Conservation (phyloP, 2,329 filamentous ascomycete genomes). For the Claviceps paspali region DNA sequence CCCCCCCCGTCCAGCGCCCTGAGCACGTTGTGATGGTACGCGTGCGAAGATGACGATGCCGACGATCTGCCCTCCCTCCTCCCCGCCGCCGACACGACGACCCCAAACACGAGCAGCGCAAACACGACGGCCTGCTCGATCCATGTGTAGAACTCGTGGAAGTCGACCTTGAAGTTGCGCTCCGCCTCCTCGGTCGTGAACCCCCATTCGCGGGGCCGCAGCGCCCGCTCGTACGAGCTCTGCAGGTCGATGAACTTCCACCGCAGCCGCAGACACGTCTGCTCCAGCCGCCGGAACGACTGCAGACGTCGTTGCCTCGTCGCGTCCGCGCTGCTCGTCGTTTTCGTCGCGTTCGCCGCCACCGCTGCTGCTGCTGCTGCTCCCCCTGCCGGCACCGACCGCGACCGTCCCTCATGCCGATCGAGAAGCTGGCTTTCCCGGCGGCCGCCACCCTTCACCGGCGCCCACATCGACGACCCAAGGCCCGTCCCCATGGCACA, state of each 20-base stretch:
- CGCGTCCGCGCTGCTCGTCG: too few relatives aligned
- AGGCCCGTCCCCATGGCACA: too few relatives aligned
- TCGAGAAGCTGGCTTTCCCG: too few relatives aligned
- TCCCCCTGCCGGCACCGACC: too few relatives aligned
- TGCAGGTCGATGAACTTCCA: conserved; percentile 50
- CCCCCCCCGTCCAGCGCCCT: conserved; percentile 39
- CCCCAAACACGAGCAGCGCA: conserved; percentile 47
- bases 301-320: too few relatives aligned
- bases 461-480: too few relatives aligned
- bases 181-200: conserved; percentile 33
- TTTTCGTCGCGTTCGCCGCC: too few relatives aligned
- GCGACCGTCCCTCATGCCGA: too few relatives aligned
- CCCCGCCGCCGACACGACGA: conserved; percentile 24
- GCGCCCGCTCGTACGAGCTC: conserved; percentile 38
- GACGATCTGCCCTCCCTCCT: neutral
- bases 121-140: conserved; percentile 57
- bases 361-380: too few relatives aligned
- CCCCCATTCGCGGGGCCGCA: conserved; percentile 19
- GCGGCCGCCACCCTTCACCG: too few relatives aligned
- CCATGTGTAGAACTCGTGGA: conserved; percentile 61
- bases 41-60: conserved; percentile 24
- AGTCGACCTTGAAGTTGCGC: conserved; percentile 64
- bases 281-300: conserved; percentile 42
- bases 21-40: conserved; percentile 57
- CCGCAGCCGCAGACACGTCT: conserved; percentile 42